Percentiles rank a stretch among this genome's conserved stretches.
Conservation (phyloP, 768 basidiomycete species). For the Porpolomopsis calyptriformis region DNA sequence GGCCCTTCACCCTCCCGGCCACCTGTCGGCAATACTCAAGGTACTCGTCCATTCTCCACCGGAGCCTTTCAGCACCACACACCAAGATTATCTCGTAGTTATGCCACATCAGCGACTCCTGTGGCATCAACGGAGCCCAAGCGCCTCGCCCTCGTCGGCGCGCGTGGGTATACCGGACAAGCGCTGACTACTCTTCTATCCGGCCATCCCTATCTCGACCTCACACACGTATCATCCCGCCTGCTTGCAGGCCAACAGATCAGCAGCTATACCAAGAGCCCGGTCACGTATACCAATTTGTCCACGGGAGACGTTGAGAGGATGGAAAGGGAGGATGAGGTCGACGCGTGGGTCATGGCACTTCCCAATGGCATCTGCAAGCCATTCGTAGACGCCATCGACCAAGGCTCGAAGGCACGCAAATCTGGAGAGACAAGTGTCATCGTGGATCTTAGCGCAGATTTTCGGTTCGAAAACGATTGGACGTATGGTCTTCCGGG, state of each 20-base stretch:
- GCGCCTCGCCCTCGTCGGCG: slow-evolving; percentile 89
- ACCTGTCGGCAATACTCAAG: slow-evolving; percentile 25
- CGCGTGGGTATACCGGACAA: slow-evolving; percentile 92
- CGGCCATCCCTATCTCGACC: slow-evolving; percentile 75
- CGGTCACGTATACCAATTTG: slow-evolving; percentile 72
- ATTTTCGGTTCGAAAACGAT: slow-evolving; percentile 86
- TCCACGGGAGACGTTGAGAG: slow-evolving; percentile 65
- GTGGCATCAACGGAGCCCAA: slow-evolving; percentile 57
- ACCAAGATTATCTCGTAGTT: slow-evolving; percentile 44
- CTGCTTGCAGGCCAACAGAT: slow-evolving; percentile 79
- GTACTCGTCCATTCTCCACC: slow-evolving; percentile 50
- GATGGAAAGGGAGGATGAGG: slow-evolving; percentile 83
- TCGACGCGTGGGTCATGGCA: slow-evolving; percentile 99
- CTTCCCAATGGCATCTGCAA: slow-evolving; percentile 96
- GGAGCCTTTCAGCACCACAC: slow-evolving; percentile 33
- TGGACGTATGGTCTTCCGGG: slow-evolving; percentile 99
- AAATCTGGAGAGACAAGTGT: slow-evolving; percentile 52
- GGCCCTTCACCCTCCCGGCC: slow-evolving; percentile 57
- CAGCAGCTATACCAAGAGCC: slow-evolving; percentile 67
- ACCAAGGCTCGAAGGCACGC: slow-evolving; percentile 56
- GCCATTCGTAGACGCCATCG: slow-evolving; percentile 92
- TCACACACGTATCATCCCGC: slow-evolving; percentile 94
- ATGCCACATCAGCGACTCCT: slow-evolving; percentile 46
- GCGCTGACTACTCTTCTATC: slow-evolving; percentile 82
- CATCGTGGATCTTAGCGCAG: slow-evolving; percentile 86